phyloP scores from a whole-genome alignment of 169 alveolate genomes.

The Cryptosporidium canis region DNA sequence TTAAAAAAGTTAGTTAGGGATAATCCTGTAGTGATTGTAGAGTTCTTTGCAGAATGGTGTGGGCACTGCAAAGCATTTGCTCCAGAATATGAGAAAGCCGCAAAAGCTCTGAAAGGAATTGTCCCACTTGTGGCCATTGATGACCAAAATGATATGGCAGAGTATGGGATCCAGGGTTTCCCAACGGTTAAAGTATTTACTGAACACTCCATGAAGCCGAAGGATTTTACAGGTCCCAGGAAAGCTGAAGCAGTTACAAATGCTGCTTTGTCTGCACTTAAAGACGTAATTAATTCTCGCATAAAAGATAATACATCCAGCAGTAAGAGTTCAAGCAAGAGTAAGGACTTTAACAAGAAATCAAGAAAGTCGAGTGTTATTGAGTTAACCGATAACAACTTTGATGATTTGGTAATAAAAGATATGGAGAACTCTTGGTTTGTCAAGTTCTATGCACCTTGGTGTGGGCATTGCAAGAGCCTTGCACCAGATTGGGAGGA shows the following conservation, averaged over 20 bases:
- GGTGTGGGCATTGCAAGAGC: conserved; percentile 98
- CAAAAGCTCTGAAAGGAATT: conserved; percentile 80
- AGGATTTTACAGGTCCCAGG: conserved; percentile 74
- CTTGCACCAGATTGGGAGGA: conserved; percentile 95
- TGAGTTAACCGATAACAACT: conserved; percentile 78
- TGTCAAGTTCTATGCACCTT: conserved; percentile 93
- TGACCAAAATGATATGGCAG: conserved; percentile 77
- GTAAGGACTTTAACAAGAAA: conserved; percentile 65
- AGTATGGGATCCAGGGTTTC: conserved; percentile 84
- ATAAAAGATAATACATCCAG: conserved; percentile 64
- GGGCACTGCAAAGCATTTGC: conserved; percentile 90
- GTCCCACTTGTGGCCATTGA: conserved; percentile 81
- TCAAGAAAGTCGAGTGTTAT: conserved; percentile 75
- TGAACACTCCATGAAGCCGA: conserved; percentile 62
- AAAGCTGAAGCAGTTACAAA: conserved; percentile 75
- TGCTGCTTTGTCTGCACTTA: conserved; percentile 79
- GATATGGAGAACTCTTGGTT: conserved; percentile 82
- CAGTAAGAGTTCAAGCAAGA: conserved; percentile 72
- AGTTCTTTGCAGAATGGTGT: conserved; percentile 97
- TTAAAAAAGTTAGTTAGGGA: conserved; percentile 77
- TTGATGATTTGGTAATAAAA: conserved; percentile 78
- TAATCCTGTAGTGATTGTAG: conserved; percentile 87
- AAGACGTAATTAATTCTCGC: conserved; percentile 77
- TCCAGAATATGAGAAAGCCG: conserved; percentile 83
- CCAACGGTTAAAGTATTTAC: conserved; percentile 90